Percentiles rank a stretch among this genome's conserved stretches.
Evolutionary conservation across 768 basidiomycete species (phyloP).

Genomic region (Lyophyllum shimeji): DNA sequence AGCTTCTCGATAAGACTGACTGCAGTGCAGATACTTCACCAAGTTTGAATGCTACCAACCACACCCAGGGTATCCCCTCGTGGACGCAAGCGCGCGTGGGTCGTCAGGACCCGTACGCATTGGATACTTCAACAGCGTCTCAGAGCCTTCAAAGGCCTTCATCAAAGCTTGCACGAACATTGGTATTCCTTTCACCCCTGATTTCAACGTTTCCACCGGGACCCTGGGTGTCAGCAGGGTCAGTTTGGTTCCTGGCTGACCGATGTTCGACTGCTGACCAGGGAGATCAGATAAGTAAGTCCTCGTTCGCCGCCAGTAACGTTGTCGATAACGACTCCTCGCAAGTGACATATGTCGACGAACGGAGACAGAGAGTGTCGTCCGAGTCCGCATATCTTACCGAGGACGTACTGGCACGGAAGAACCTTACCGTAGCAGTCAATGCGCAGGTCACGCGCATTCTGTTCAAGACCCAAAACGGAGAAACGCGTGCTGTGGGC

Average conservation of each 20-base stretch:
- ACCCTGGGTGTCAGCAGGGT: slow-evolving; percentile 65
- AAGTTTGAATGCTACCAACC: slow-evolving; percentile 66
- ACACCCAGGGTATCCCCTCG: slow-evolving; percentile 47
- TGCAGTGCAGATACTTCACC: slow-evolving; percentile 52
- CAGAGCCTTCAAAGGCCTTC: slow-evolving; percentile 48
- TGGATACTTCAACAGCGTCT: slow-evolving; percentile 53
- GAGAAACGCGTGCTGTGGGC: slow-evolving; percentile 49
- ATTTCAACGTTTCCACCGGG: slow-evolving; percentile 60
- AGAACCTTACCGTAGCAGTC: slow-evolving; percentile 63
- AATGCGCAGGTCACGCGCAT: slow-evolving; percentile 58
- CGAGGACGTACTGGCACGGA: slow-evolving; percentile 56
- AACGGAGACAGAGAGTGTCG: slow-evolving; percentile 53
- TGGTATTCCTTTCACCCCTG: slow-evolving; percentile 60
- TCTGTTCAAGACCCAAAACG: slow-evolving; percentile 44
- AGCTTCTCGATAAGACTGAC: not conserved
- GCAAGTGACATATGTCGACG: slow-evolving; percentile 67
- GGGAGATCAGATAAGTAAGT: slow-evolving; percentile 41
- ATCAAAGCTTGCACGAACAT: slow-evolving; percentile 50
- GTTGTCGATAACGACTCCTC: not conserved
- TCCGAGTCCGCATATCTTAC: slow-evolving; percentile 71
- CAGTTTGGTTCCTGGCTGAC: slow-evolving; percentile 13
- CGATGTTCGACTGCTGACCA: not conserved
- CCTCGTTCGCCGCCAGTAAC: not conserved
- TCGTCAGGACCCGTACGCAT: slow-evolving; percentile 55
- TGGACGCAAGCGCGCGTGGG: slow-evolving; percentile 50